Evolutionary conservation across 345 rosid species (phyloP), one percentile per base, ranked within the genome.

Genomic region (Firmiana major): DNA sequence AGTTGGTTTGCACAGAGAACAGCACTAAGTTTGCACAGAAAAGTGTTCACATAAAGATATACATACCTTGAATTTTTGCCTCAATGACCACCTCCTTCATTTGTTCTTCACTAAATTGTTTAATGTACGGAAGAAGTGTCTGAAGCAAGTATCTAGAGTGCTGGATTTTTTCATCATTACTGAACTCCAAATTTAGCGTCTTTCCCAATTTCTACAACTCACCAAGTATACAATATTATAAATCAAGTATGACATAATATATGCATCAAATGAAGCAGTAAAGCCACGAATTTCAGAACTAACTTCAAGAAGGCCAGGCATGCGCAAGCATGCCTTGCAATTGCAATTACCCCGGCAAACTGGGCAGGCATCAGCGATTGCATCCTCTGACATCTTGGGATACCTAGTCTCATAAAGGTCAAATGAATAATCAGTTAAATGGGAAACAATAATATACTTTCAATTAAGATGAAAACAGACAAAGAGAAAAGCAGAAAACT

Each of bases 291-390:
- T 62, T 34, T 46, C 21, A 53, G 19, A 76, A 77, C 83, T 46
- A 54, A 89, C 96, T 6, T 84, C 31, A 11, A 63, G 19, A 17
- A 72, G 65, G 8, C 76, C 72, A 75, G 83, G 84, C 26, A 80
- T 71, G 31, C 90, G 91, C 83, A 92, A 80, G 83, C 97, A 92
- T 10, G 89, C 74, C 83, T 86, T 87, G 79, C 97, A 91, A 72
- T 87, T 88, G 87, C 95, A 89, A 73, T 78, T 89, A 46, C 77
- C 73, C 24, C 73, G 81, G 77, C 95, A 87, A 76, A 85, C 76
- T 1, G 93, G 92, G 65, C 92, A 88, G 68, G 73, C 78, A 15
- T 78, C 63, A 38, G 85, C 87, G 80, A 91, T 51, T 2, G 79
- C 83, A 66, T 87, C 85, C 73, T 85, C 78, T 24, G 80, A 8